Evolutionary conservation across 495 filamentous ascomycete species (phyloP), one percentile per base, ranked within the genome.

Genomic region (Penicillium riverlandense): DNA sequence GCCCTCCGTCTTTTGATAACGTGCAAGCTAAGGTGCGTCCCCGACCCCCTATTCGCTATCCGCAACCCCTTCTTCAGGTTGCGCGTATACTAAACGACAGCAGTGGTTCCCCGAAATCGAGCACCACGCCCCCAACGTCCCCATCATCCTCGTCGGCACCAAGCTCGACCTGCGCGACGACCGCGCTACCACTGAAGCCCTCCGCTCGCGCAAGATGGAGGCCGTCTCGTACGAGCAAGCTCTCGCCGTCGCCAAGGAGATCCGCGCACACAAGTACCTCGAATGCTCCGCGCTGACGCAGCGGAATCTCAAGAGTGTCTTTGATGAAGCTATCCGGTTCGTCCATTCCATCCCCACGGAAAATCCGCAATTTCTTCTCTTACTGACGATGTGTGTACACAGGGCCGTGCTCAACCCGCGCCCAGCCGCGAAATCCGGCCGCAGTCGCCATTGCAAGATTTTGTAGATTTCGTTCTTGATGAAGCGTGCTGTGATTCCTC

Each of bases 241-340:
- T 27, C 70, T 92, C 43, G 71, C 80, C 40, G 82, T 88, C 36
- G 87, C 87, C 27, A 94, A 92, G 68, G 90, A 96, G 52, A 97
- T 98, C 59, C 77, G 79, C 50, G 92, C 94, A 34, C 80, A 85
- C 61, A 96, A 96, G 66, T 98, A 98, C 62, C 73, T 96, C 29
- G 92, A 98, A 64, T 98, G 92, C 71, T 98, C 92, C n/a, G 92
- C 92, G 30, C 74, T 97, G 47, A 98, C 92, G 29, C 92, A 97
- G 70, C 77, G 88, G 44, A 94, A 94, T 58, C 65, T 98, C 53
- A 98, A 98, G 79, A 91, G 87, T 43, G 94, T 98, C 38, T 98
- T 98, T 59, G 92, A 98, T 54, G 88, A 95, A 60, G 92, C 92
- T 32, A 98, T 98, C 59, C 79, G 90, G 91, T 96, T 63, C 41